Evolutionary conservation across 352 stramenopile genomes (phyloP), one percentile per base, ranked within the genome.

Genomic region (Phytophthora colocasiae): DNA sequence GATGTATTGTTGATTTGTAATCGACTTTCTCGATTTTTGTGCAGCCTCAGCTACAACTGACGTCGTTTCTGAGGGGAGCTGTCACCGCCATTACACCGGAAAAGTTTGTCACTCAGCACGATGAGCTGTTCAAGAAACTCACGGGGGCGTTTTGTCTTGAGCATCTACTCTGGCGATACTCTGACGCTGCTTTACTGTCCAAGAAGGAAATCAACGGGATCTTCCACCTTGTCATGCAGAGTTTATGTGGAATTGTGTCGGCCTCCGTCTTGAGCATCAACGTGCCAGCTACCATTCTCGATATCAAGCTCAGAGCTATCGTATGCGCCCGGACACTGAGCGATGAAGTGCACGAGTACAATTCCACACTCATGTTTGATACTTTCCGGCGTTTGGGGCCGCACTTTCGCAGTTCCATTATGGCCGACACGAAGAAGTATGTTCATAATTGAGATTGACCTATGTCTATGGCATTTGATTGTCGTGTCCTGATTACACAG

Each of bases 131-230:
- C 57, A 88, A 88, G 51, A 92, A 90, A 53, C 62, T 94, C 39
- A 86, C 81, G 2, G 86, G 86, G 1, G 63, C 83, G 2, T 92
- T 94, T 50, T 91, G 83, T 50, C 69, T 94, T 27, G 86, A 94
- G 51, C 83, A 91, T 27, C 53, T 91, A 38, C 66, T 94, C 3
- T 91, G 82, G 71, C 77, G 81, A 4, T 90, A 92, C 63, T 89
- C 86, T 7, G 78, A 86, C 45, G 83, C 88, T 49, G 80, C 80
- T 1, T 73, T 93, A 15, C 57, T 93, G 8, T 84, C 83, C 10
- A 92, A 90, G 60, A 93, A 93, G 70, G 82, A 91, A 36, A 90
- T 92, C 58, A 91, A 94, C 57, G 81, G 79, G 24, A 91, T 91
- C 40, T 94, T 92, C 43, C 80, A 92, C 46, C 75, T 90, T 10